Percentiles rank a stretch among this genome's conserved stretches.
phyloP scores from a whole-genome alignment of 139 green algal genomes.

The Tetraselmis chui region DNA sequence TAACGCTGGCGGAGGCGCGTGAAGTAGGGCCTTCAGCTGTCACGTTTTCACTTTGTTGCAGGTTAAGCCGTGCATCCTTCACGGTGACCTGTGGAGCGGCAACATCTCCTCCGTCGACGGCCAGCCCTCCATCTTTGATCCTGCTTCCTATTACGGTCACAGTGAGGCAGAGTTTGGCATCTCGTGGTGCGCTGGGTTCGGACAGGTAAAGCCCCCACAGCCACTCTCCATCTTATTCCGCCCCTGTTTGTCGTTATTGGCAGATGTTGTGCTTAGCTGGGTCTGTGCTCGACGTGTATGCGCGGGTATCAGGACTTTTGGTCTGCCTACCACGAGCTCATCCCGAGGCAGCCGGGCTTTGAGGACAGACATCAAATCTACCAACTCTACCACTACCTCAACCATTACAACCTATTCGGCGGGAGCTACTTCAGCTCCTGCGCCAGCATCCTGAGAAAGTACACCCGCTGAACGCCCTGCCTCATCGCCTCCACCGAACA shows the following conservation, averaged over 20 bases:
- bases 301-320: conserved; percentile 52
- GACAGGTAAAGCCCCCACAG: not conserved
- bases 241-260: too few relatives aligned
- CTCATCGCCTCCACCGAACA: conserved; percentile 70
- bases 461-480: conserved; percentile 55
- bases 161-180: conserved; percentile 95
- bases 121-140: conserved; percentile 73
- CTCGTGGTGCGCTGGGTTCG: conserved; percentile 66
- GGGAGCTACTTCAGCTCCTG: conserved; percentile 47
- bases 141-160: conserved; percentile 86
- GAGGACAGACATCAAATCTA: conserved; percentile 77
- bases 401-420: conserved; percentile 89
- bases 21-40: too few relatives aligned
- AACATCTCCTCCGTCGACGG: conserved; percentile 79
- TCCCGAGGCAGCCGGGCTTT: conserved; percentile 62
- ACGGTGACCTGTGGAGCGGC: conserved; percentile 95
- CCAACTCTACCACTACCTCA: conserved; percentile 87
- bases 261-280: too few relatives aligned
- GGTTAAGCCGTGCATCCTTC: conserved; percentile 75
- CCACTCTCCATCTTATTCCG: too few relatives aligned
- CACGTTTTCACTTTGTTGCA: conserved; percentile 1
- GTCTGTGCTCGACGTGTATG: too few relatives aligned
- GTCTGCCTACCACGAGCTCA: conserved; percentile 51
- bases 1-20: too few relatives aligned
- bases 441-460: conserved; percentile 34